Base-by-base conservation (phyloP, 345 rosid genomes). In the Aegle marmelos region DNA sequence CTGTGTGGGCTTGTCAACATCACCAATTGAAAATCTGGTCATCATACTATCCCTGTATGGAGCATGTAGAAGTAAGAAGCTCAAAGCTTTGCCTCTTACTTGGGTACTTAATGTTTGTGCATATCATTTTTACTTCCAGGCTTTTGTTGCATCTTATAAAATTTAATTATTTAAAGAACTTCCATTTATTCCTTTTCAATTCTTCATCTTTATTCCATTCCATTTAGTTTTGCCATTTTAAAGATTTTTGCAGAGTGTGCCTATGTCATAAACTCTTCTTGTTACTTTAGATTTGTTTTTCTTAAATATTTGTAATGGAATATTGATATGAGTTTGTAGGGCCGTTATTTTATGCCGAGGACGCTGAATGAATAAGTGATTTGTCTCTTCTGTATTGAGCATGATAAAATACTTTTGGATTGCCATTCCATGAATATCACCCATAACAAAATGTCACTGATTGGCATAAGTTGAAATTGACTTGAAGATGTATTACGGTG, bases 1-100 rank as follows among this genome's bases (percentile, higher is more conserved):
- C 27, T 93, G 92, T 48, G 91, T 96, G 82, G 97, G 99, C 63
- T 88, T 90, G 82, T 92, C 98, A 17, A 92, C 99, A 39, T 94
- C 99, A 5, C 91, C 95, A 16, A 66, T 94, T 58, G 99, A 96
- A 81, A 93, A 92, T 83, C 56, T 96, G 82, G 88, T 85, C 62
- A 77, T 91, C 68, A 86, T 94, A 77, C 59, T 90, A 78, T 81
- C 97, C 16, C 88, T 92, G 59, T 89, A 84, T 81, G 98, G 97
- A 82, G 97, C 98, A 34, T 90, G 91, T 83, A 78, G 85, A 68
- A 82, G 97, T 96, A 89, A 90, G 89, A 67, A 76, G 77, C 73
- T 70, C n/a, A 60, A 75, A 45, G 28, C 75, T 70, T 81, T 80
- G 64, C 27, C 21, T 57, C 31, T 24, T 59, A 21, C 59, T 25